Percentiles rank a stretch among this genome's conserved stretches.
Conservation (phyloP, 1,284 basidiomycete genomes). For the Tilletiaria anomala region DNA sequence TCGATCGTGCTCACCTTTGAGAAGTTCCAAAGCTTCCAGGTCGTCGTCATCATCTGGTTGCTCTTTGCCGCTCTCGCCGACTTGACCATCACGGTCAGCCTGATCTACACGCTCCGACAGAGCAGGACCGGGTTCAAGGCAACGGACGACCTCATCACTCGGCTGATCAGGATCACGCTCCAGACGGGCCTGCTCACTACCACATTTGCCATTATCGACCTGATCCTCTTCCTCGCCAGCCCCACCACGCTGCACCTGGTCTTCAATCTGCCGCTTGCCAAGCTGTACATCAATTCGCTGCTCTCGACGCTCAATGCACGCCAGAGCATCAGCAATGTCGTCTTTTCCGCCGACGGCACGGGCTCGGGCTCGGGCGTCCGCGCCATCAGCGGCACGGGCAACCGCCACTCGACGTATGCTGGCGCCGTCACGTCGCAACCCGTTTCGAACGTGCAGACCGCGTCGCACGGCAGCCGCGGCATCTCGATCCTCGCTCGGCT, state of each 20-base stretch:
- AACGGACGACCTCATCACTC: constrained; percentile 31
- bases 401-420: background rate
- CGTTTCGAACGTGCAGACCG: background rate
- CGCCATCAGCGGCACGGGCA: constrained; percentile 9
- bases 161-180: constrained; percentile 26
- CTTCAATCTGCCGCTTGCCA: constrained; percentile 31
- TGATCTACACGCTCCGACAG: constrained; percentile 27
- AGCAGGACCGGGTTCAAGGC: constrained; percentile 29
- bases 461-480: background rate
- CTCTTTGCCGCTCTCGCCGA: constrained; percentile 26
- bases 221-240: constrained; percentile 24
- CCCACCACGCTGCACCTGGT: constrained; percentile 25
- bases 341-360: constrained; percentile 13
- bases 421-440: background rate
- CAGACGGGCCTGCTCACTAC: constrained; percentile 31
- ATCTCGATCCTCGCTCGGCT: background rate
- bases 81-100: constrained; percentile 19
- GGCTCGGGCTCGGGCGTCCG: constrained; percentile 11
- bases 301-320: constrained; percentile 33
- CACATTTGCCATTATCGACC: constrained; percentile 22
- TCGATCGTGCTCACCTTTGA: constrained; percentile 15
- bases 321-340: constrained; percentile 14
- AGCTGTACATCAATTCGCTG: constrained; percentile 35
- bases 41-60: constrained; percentile 31
- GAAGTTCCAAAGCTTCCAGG: constrained; percentile 30